Base-by-base conservation (phyloP, 2,329 filamentous ascomycete genomes). In the Epichloe gansuensis region DNA sequence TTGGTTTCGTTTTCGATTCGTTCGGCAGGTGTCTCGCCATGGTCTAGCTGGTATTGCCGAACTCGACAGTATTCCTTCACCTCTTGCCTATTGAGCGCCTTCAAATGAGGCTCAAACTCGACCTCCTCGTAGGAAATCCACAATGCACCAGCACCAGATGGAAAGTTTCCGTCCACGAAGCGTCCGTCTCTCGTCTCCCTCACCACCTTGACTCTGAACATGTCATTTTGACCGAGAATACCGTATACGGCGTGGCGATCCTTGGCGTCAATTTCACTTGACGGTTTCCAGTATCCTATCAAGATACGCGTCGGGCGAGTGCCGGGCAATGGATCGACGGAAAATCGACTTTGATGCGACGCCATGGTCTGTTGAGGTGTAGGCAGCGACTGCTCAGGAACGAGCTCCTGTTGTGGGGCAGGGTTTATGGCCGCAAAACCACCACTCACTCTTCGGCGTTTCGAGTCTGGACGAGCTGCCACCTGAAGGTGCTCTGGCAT, bases 101-200 rank as follows among this genome's bases (percentile, higher is more conserved):
- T 63, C 0, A 84, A 67, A 47, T 82, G 78, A 1, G 71, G 68
- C 25, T 83, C 74, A 25, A 82, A 76, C 36, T 74, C 72, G 11
- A 82, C 76, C 48, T 84, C 78, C 13, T 84, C 78, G 55, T 80
- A 82, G 5, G 74, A 66, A 39, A 84, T 78, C 80, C 80, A 84
- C 1, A 83, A 62, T 1, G 76, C 78, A 12, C 80, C 80, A 1
- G 79, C 75, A 1, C 79, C 80, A 2, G 64, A 63, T 0, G 81
- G 81, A 51, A 81, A 83, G 61, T 83, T 82, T 38, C 77, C 79
- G 35, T 77, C 70, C 1, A 80, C 67, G 34, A 71, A 73, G 0
- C 77, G 74, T 3, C 80, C 80, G 58, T 82, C 79, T 3, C 79
- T 74, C 0, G 80, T 83, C 58, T 81, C 73, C 5, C 76, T 70